A percentile compares a stretch with the other conserved stretches of the same genome.
Conservation (phyloP, 2,329 filamentous ascomycete species). For the Beauveria sp. region DNA sequence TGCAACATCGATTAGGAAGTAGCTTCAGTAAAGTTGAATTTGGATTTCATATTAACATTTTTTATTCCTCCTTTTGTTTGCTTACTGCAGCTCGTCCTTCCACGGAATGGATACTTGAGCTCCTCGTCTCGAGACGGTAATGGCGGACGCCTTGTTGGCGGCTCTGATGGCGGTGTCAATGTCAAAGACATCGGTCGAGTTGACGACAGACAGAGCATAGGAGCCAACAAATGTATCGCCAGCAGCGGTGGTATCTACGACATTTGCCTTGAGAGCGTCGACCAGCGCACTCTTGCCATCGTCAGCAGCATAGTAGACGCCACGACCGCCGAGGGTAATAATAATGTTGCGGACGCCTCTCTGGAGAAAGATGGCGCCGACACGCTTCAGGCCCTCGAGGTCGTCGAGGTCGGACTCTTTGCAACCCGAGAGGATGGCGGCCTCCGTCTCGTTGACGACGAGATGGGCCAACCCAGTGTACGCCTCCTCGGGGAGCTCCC, state of each 20-base stretch:
- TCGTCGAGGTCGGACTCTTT: conserved; percentile 41
- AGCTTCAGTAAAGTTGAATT: background rate
- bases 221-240: conserved; percentile 91
- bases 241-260: conserved; percentile 89
- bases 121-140: conserved; percentile 35
- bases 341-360: conserved; percentile 70
- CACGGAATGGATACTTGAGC: conserved; percentile 37
- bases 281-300: conserved; percentile 40
- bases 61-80: conserved; percentile 1
- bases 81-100: conserved; percentile 32
- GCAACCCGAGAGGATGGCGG: conserved; percentile 59
- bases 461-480: conserved; percentile 67
- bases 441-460: conserved; percentile 87
- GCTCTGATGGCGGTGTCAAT: conserved; percentile 50
- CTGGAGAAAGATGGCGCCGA: conserved; percentile 54
- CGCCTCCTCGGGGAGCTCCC: conserved; percentile 55
- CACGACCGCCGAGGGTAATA: conserved; percentile 74
- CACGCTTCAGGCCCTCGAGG: conserved; percentile 34
- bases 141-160: conserved; percentile 39
- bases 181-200: conserved; percentile 33
- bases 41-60: conserved; percentile 11
- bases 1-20: conserved; percentile 11
- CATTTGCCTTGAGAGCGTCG: conserved; percentile 59
- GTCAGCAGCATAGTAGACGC: conserved; percentile 58
- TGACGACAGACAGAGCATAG: conserved; percentile 69